These are phyloP conservation scores for Cordyceps javanica DNA, from an alignment of 2,329 filamentous ascomycete genomes.

Conservation along the genomic window DNA sequence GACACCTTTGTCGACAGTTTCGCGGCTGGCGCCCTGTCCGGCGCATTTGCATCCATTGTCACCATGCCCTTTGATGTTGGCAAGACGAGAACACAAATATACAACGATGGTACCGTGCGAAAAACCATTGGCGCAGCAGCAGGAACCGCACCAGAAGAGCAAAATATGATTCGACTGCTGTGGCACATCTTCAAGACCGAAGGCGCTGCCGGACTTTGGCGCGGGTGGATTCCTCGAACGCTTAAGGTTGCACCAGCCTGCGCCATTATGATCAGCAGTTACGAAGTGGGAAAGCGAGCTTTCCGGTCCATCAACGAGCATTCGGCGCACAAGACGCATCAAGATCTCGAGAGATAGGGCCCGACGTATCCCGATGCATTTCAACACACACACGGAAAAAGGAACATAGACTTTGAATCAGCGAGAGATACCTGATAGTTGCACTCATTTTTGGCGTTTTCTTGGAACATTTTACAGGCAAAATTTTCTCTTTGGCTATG, in stretches of 20 bases:
- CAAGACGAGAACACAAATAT: slow-evolving; percentile 89
- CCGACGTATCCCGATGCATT: background rate
- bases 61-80: slow-evolving; percentile 97
- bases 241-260: slow-evolving; percentile 94
- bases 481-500: background rate
- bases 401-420: background rate
- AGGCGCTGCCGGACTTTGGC: slow-evolving; percentile 75
- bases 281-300: slow-evolving; percentile 89
- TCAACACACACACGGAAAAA: background rate
- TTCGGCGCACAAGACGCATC: slow-evolving; percentile 13
- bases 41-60: slow-evolving; percentile 76
- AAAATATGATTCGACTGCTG: slow-evolving; percentile 75
- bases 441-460: slow-evolving; percentile 7
- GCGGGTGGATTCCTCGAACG: slow-evolving; percentile 84
- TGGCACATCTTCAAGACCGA: slow-evolving; percentile 87
- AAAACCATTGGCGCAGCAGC: slow-evolving; percentile 29
- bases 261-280: slow-evolving; percentile 98
- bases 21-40: slow-evolving; percentile 74
- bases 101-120: slow-evolving; percentile 45
- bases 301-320: slow-evolving; percentile 68
- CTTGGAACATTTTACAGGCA: background rate
- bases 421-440: background rate
- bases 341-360: background rate
- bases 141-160: slow-evolving; percentile 59
- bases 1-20: slow-evolving; percentile 87